Evolutionary conservation across 1,284 basidiomycete genomes (phyloP).

Genomic region (Cerioporus squamosus): DNA sequence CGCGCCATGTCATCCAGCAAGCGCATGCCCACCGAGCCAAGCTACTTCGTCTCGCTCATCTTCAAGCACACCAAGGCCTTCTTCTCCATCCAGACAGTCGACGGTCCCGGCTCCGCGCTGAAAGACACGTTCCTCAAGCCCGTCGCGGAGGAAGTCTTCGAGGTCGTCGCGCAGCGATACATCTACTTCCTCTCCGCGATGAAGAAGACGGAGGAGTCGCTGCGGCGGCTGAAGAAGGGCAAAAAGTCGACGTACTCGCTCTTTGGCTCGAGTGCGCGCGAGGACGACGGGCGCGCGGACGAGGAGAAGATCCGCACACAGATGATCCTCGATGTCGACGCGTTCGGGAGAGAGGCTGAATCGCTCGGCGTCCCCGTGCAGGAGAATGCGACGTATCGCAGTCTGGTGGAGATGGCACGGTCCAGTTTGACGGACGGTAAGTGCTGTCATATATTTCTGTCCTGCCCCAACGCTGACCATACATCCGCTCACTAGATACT

Average conservation of each 20-base stretch:
- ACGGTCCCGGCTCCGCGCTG: conserved; percentile 60
- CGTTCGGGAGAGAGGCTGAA: conserved; percentile 78
- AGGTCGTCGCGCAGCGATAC: conserved; percentile 74
- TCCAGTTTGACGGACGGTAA: conserved; percentile 37
- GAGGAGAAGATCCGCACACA: conserved; percentile 84
- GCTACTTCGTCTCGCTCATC: conserved; percentile 83
- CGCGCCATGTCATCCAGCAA: conserved; percentile 77
- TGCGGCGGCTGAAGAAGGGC: conserved; percentile 84
- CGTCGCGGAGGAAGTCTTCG: conserved; percentile 73
- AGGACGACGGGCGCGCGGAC: conserved; percentile 71
- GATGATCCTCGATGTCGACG: conserved; percentile 86
- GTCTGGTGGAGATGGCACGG: conserved; percentile 66
- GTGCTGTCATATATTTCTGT: too few species aligned
- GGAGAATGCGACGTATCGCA: conserved; percentile 55
- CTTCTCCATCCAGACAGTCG: conserved; percentile 64
- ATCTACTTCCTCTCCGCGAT: conserved; percentile 76
- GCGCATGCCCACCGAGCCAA: conserved; percentile 72
- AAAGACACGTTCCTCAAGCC: conserved; percentile 54
- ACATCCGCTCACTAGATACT: neutral
- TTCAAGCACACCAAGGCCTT: conserved; percentile 84
- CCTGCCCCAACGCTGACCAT: neutral
- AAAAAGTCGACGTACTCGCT: conserved; percentile 82
- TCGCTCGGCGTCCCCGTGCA: conserved; percentile 70
- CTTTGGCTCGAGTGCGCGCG: conserved; percentile 53
- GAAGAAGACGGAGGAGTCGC: conserved; percentile 89